Evolutionary conservation across 768 basidiomycete species (phyloP).

Genomic region (Agrocybe pediades): DNA sequence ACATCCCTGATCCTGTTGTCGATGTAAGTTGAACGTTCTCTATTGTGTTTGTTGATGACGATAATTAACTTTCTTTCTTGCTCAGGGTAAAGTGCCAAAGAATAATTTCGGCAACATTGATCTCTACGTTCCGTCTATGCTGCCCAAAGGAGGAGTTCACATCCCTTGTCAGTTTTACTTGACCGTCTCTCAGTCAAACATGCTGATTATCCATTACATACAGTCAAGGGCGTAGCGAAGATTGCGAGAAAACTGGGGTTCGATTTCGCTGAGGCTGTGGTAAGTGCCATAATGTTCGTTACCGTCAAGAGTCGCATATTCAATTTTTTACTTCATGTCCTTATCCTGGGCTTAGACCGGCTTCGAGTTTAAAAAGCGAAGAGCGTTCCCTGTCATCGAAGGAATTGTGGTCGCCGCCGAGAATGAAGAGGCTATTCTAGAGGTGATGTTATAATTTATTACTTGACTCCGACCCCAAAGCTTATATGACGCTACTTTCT

Average conservation of each 20-base stretch:
- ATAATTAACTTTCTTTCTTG: neutral
- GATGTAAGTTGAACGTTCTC: slow-evolving; percentile 58
- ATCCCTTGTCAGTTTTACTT: slow-evolving; percentile 77
- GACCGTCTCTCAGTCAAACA: no score
- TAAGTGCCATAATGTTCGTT: no score
- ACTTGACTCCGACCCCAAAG: no score
- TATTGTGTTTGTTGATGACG: neutral
- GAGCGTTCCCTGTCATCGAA: slow-evolving; percentile 81
- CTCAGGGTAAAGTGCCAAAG: slow-evolving; percentile 88
- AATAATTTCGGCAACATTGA: slow-evolving; percentile 98
- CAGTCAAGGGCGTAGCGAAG: slow-evolving; percentile 87
- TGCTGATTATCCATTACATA: neutral
- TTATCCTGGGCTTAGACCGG: slow-evolving; percentile 61
- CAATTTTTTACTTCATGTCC: slow-evolving; percentile 4
- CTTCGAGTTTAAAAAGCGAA: slow-evolving; percentile 94
- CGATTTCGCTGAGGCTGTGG: slow-evolving; percentile 94
- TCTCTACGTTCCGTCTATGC: slow-evolving; percentile 92
- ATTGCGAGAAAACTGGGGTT: slow-evolving; percentile 86
- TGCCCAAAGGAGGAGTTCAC: slow-evolving; percentile 84
- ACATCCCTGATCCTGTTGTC: slow-evolving; percentile 75
- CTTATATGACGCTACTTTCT: slow-evolving; percentile 4
- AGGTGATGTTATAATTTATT: no score
- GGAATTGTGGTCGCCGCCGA: slow-evolving; percentile 89
- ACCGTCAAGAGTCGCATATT: no score
- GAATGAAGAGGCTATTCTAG: slow-evolving; percentile 70